phyloP scores from a whole-genome alignment of 2,329 filamentous ascomycete species.

The Fusarium oligoseptatum region DNA sequence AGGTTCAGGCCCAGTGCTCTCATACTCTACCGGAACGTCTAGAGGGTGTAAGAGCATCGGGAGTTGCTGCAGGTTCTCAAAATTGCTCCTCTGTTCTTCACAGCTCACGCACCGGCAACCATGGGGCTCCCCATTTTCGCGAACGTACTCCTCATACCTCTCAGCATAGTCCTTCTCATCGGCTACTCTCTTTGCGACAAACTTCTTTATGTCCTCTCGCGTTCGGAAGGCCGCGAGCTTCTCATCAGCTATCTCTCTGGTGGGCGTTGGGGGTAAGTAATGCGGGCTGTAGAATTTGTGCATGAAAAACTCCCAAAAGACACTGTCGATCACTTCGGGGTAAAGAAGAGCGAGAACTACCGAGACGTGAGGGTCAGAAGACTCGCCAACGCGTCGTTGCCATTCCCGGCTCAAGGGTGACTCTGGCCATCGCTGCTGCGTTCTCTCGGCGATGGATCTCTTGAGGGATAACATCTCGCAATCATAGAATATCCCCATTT shows the following conservation, averaged over 20 bases:
- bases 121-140: not conserved
- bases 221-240: not conserved
- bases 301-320: not conserved
- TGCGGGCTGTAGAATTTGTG: not conserved
- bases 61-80: not conserved
- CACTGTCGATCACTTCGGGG: not conserved
- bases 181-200: not conserved
- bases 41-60: not conserved
- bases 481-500: not conserved
- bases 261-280: not conserved
- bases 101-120: not conserved
- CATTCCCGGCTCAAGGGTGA: not conserved
- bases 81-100: not conserved
- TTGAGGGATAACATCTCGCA: not conserved
- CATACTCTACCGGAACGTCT: slow-evolving; percentile 1
- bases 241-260: not conserved
- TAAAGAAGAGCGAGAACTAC: slow-evolving; percentile 1
- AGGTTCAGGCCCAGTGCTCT: not conserved
- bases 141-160: not conserved
- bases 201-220: not conserved
- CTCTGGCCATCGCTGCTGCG: not conserved
- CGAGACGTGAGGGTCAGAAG: not conserved
- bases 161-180: not conserved
- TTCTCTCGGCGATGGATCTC: not conserved
- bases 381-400: not conserved